Base-by-base conservation (phyloP, 352 stramenopile species). In the Globisporangium uncinulatum region DNA sequence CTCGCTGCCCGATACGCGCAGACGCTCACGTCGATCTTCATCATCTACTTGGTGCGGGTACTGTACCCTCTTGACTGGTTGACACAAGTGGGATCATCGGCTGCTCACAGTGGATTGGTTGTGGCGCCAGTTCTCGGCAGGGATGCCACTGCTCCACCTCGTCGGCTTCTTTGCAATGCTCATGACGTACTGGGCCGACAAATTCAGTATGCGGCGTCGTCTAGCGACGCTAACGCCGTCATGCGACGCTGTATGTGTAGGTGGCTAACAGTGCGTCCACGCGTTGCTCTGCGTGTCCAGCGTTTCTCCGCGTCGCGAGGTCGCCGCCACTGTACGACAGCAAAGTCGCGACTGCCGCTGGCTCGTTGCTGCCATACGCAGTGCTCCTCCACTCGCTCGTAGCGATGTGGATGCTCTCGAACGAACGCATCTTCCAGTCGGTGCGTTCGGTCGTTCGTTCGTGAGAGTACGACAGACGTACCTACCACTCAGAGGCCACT, bases 401-500 rank as follows among this genome's bases (percentile, higher is more conserved):
- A 11, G 81, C 76, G 0, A 76, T 94, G 69, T 94, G 84, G 84
- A 91, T 94, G 84, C 92, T 89, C 57, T 94, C 84, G 21, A 94
- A 94, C 63, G 71, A 78, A n/a, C 66, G 71, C 53, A 92, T 94
- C 58, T 94, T 94, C 56, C 77, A 91, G 63, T 81, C 73, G 10
- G 76, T 76, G 65, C 37, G 63, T 36, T 41, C 29, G 11, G 11
- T 37, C 3, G 44, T 1, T 1, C 24, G 24, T 29, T 29, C 24
- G 24, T 29, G 24, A 29, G 24, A 29, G 24, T 29, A 29, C 24
- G 24, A 29, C 24, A 29, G 24, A 29, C 24, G 24, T 29, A 29
- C 24, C 24, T 29, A 29, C 24, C 24, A 29, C 20, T 54, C 44
- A 61, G 6, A 19, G 24, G 5, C 20, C 29, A 63, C 34, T 52